Base-by-base conservation (phyloP, 2,329 filamentous ascomycete species). In the Colletotrichum echinochloae region DNA sequence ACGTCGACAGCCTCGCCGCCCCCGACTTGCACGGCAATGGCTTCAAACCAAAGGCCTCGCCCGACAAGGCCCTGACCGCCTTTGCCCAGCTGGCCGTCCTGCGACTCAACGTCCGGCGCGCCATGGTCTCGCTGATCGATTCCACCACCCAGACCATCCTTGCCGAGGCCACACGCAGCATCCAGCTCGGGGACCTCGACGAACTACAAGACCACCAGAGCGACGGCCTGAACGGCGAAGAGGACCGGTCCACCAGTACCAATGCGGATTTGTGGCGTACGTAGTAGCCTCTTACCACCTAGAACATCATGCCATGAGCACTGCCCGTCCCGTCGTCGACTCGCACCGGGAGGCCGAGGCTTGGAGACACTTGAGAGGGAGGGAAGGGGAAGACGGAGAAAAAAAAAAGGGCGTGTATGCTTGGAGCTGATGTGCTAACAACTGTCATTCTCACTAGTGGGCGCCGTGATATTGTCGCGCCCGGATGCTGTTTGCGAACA, bases 71-170 rank as follows among this genome's bases (percentile, higher is more conserved):
- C 5, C 77, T 87, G 23, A 84, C 83, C 0, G 81, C 83, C 5
- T 83, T 85, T 66, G 84, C 86, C 5, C 87, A 89, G 75, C 79
- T 89, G 30, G 83, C 82, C 37, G 80, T 85, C 12, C 80, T 88
- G 65, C 80, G 85, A 0, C 78, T 87, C 49, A 79, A 82, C 20
- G 81, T 82, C 35, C 82, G 84, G 70, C 82, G 86, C 46, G 82
- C 80, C 51, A 83, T 88, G 77, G 81, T 88, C 28, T 85, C 84
- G 60, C 77, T 88, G 23, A 82, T 87, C 61, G 84, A 85, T 70
- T 76, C 77, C 6, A 77, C 79, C 3, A 80, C 78, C 14, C 84
- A 88, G 76, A 86, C 84, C 65, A 82, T 88, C 59, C 80, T 88
- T 51, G 85, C 85, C 46, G 86, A 88, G 73, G 83, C 83, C 11